Percentiles rank a stretch among this genome's conserved stretches.
phyloP scores from a whole-genome alignment of 371 early-diverging fungal species.

The Amoeboaphelidium occidentale region DNA sequence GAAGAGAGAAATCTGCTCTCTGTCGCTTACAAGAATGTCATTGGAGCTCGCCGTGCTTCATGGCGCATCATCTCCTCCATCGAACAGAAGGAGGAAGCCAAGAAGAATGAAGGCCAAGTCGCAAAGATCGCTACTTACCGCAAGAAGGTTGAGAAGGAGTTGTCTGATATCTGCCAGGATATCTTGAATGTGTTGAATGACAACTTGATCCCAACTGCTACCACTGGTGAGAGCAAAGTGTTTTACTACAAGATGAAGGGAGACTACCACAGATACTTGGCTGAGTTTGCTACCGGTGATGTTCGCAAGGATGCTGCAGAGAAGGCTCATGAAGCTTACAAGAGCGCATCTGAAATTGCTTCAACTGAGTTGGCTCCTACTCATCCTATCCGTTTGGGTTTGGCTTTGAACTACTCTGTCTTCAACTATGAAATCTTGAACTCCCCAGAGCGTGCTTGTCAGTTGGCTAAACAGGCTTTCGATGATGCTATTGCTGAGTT shows the following conservation, averaged over 20 bases:
- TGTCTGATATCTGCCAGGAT: constrained; percentile 82
- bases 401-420: constrained; percentile 99
- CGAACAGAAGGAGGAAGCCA: constrained; percentile 89
- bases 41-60: constrained; percentile 94
- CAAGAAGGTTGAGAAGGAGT: constrained; percentile 73
- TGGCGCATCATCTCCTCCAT: constrained; percentile 98
- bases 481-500: constrained; percentile 99
- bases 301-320: constrained; percentile 65
- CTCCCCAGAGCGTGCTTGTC: constrained; percentile 95
- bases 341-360: constrained; percentile 83
- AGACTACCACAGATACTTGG: constrained; percentile 98
- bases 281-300: constrained; percentile 81
- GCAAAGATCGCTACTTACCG: constrained; percentile 78
- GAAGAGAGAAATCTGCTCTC: constrained; percentile 96
- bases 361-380: constrained; percentile 81
- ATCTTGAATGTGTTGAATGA: constrained; percentile 76
- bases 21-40: constrained; percentile 98
- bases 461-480: constrained; percentile 96
- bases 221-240: constrained; percentile 83
- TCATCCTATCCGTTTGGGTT: constrained; percentile 96
- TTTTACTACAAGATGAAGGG: constrained; percentile 99
- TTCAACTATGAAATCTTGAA: constrained; percentile 99
- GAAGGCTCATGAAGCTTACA: constrained; percentile 83
- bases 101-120: constrained; percentile 61
- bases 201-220: constrained; percentile 62